Percentiles rank a stretch among this genome's conserved stretches.
phyloP scores from a whole-genome alignment of 176 grass and related monocot genomes.

The Aegilops tauschii region DNA sequence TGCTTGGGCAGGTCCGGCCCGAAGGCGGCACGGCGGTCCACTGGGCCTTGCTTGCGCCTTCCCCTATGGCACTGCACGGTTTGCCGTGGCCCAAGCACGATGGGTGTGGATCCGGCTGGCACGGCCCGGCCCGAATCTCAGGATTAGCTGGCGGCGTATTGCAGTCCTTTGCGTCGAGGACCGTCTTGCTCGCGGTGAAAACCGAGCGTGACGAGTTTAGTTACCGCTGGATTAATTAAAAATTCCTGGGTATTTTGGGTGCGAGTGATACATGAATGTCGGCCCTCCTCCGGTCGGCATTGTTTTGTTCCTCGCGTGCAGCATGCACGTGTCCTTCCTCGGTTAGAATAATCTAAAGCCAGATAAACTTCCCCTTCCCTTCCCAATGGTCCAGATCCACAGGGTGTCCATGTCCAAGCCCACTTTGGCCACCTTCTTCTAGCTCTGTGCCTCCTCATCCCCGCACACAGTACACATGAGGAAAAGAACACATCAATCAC shows the following conservation, averaged over 20 bases:
- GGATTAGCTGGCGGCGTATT: too few relatives aligned
- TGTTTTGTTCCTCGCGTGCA: neutral
- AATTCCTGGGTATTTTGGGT: neutral
- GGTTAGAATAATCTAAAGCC: neutral
- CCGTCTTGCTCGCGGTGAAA: too few relatives aligned
- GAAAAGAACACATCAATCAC: too few relatives aligned
- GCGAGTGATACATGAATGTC: neutral
- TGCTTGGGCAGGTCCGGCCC: too few relatives aligned
- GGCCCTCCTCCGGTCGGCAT: neutral
- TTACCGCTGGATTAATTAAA: neutral
- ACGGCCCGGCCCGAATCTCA: too few relatives aligned
- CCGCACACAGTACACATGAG: neutral
- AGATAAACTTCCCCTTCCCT: neutral
- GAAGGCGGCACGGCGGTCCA: too few relatives aligned
- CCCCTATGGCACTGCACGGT: too few relatives aligned
- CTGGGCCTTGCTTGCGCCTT: too few relatives aligned
- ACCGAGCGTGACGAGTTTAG: too few relatives aligned
- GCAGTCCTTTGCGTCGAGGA: too few relatives aligned
- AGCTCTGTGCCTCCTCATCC: neutral
- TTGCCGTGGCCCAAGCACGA: too few relatives aligned
- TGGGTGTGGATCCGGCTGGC: too few relatives aligned
- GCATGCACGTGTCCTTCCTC: neutral
- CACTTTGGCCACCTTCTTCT: neutral
- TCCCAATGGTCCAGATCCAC: neutral
- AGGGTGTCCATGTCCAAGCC: neutral